These are phyloP conservation scores for Plasmodiophora brassicae DNA, from an alignment of 208 protist genomes.

Conservation along the genomic window DNA sequence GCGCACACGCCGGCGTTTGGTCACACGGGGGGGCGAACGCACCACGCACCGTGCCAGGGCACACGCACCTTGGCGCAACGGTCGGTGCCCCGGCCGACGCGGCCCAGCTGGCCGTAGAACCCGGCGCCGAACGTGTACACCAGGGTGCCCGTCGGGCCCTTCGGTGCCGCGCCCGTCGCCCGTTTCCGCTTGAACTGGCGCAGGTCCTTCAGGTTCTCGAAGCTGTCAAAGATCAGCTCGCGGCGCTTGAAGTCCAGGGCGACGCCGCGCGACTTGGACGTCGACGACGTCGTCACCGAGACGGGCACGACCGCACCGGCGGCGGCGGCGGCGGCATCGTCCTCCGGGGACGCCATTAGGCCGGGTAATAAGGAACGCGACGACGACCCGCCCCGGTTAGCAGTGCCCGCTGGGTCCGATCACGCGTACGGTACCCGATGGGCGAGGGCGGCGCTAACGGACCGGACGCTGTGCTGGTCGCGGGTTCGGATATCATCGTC, in stretches of 20 bases:
- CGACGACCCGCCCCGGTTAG: too few relatives aligned
- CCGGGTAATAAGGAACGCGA: too few relatives aligned
- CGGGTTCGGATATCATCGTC: too few relatives aligned
- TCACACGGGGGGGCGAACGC: background rate
- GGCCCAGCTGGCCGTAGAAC: conserved; percentile 44
- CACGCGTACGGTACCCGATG: too few relatives aligned
- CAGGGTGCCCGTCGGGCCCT: background rate
- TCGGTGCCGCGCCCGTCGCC: background rate
- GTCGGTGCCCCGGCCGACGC: conserved; percentile 14
- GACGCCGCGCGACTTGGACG: background rate
- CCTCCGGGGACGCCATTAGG: too few relatives aligned
- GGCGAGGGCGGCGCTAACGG: too few relatives aligned
- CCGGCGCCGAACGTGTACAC: conserved; percentile 47
- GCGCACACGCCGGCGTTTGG: background rate
- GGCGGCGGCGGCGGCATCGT: too few relatives aligned
- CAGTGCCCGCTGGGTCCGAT: too few relatives aligned
- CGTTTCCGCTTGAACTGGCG: conserved; percentile 12
- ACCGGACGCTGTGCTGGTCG: too few relatives aligned
- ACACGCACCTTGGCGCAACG: conserved; percentile 24
- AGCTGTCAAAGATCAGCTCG: conserved; percentile 40
- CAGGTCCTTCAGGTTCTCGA: background rate
- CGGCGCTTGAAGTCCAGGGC: conserved; percentile 41
- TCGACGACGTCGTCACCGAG: too few relatives aligned
- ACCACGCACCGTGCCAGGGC: background rate
- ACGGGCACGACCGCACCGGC: too few relatives aligned